A percentile compares a stretch with the other conserved stretches of the same genome.
These are phyloP conservation scores for Moesziomyces sp. DNA, from an alignment of 1,284 basidiomycete species.

Conservation along the genomic window DNA sequence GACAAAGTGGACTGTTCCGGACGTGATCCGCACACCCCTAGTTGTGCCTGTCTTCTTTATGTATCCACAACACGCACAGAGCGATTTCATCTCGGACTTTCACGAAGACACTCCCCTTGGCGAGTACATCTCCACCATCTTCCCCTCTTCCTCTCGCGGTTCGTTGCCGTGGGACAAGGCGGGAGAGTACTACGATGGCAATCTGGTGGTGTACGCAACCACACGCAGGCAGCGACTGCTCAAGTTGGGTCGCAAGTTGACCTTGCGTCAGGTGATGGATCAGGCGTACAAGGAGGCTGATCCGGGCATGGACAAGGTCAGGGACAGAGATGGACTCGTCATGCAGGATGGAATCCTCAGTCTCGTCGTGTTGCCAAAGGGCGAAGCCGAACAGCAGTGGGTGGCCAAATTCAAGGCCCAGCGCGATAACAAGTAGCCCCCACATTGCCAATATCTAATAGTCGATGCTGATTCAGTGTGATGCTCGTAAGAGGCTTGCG, in stretches of 20 bases:
- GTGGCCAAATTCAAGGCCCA: slow-evolving; percentile 82
- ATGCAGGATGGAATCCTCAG: slow-evolving; percentile 86
- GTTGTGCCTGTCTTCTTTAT: slow-evolving; percentile 89
- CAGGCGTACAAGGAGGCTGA: slow-evolving; percentile 70
- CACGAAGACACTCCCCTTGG: slow-evolving; percentile 85
- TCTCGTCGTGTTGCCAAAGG: slow-evolving; percentile 85
- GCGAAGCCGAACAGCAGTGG: slow-evolving; percentile 82
- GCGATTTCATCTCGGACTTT: slow-evolving; percentile 88
- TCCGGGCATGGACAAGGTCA: slow-evolving; percentile 69
- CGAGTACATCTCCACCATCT: slow-evolving; percentile 82
- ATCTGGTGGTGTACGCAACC: slow-evolving; percentile 83
- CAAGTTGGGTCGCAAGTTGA: slow-evolving; percentile 89
- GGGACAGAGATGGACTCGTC: slow-evolving; percentile 81
- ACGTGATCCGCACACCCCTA: slow-evolving; percentile 73
- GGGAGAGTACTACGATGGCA: slow-evolving; percentile 77
- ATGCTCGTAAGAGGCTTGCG: too few relatives aligned
- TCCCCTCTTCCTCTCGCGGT: slow-evolving; percentile 75
- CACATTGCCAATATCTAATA: too few relatives aligned
- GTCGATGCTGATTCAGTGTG: too few relatives aligned
- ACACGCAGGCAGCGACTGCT: slow-evolving; percentile 80
- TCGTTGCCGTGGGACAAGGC: slow-evolving; percentile 81
- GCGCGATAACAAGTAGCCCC: slow-evolving; percentile 6
- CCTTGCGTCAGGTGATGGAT: slow-evolving; percentile 78
- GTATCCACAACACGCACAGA: slow-evolving; percentile 87
- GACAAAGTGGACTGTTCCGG: slow-evolving; percentile 55